Percentiles rank a stretch among this genome's conserved stretches.
Evolutionary conservation across 1,139 yeast species (phyloP).

Genomic region (Candida frijolesensis): DNA sequence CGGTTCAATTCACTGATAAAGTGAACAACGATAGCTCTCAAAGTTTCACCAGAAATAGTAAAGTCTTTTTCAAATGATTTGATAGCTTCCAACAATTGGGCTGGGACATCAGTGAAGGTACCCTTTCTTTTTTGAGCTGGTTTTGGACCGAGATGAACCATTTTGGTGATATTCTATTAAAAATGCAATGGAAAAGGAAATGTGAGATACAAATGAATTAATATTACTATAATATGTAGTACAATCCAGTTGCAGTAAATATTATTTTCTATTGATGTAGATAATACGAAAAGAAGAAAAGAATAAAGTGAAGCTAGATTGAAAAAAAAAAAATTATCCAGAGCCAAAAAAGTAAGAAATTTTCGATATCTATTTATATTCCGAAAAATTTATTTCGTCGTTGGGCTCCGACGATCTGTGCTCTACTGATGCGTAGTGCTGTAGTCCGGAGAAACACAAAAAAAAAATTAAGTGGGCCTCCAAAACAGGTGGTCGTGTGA

Average conservation of each 20-base stretch:
- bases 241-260: conserved; percentile 5
- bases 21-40: conserved; percentile 68
- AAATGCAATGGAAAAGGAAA: background rate
- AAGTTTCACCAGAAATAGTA: conserved; percentile 59
- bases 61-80: conserved; percentile 62
- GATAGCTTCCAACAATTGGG: conserved; percentile 60
- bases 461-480: too few relatives aligned
- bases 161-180: conserved; percentile 20
- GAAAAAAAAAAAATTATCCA: background rate
- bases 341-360: background rate
- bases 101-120: conserved; percentile 75
- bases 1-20: conserved; percentile 67
- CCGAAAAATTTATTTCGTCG: background rate
- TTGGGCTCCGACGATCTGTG: background rate
- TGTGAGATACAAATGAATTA: background rate
- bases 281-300: background rate
- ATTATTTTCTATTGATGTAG: background rate
- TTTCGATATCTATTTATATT: conserved; percentile 1
- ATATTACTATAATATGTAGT: background rate
- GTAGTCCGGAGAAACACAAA: conserved; percentile 5
- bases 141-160: conserved; percentile 87
- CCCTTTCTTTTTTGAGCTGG: conserved; percentile 83
- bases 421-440: background rate
- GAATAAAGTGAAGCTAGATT: background rate
- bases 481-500: background rate